These are phyloP conservation scores for Linum lewisii DNA, from an alignment of 345 rosid genomes.

Conservation along the genomic window DNA sequence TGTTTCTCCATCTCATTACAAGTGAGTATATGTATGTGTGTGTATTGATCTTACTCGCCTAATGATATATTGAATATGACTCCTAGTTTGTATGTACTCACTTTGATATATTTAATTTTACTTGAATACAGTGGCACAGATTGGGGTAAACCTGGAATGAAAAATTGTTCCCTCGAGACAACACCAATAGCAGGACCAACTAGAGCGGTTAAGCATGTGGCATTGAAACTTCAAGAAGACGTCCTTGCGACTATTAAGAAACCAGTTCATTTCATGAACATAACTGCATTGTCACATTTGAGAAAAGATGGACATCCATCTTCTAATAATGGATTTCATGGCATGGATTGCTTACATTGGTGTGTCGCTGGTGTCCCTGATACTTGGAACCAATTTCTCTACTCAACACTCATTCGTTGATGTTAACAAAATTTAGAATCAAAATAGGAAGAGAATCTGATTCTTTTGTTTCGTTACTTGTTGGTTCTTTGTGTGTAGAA, in stretches of 20 bases:
- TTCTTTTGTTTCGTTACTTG: too few species aligned
- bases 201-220: neutral
- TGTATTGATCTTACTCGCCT: neutral
- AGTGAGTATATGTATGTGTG: constrained; percentile 28
- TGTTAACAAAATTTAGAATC: too few species aligned
- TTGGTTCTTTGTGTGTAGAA: too few species aligned
- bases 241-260: constrained; percentile 4
- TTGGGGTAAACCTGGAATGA: neutral
- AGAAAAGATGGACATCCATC: constrained; percentile 43
- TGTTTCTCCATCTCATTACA: constrained; percentile 48
- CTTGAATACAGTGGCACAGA: neutral
- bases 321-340: constrained; percentile 6
- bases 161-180: neutral
- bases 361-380: constrained; percentile 34
- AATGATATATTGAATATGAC: neutral
- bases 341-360: constrained; percentile 45
- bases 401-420: constrained; percentile 12
- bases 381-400: constrained; percentile 19
- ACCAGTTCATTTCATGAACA: constrained; percentile 23
- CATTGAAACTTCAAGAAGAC: neutral
- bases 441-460: too few species aligned
- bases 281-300: constrained; percentile 34
- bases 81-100: too few species aligned
- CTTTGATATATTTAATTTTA: too few species aligned
- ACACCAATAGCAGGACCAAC: neutral